phyloP scores from a whole-genome alignment of 2,329 filamentous ascomycete genomes.

The Fusarium begoniae region DNA sequence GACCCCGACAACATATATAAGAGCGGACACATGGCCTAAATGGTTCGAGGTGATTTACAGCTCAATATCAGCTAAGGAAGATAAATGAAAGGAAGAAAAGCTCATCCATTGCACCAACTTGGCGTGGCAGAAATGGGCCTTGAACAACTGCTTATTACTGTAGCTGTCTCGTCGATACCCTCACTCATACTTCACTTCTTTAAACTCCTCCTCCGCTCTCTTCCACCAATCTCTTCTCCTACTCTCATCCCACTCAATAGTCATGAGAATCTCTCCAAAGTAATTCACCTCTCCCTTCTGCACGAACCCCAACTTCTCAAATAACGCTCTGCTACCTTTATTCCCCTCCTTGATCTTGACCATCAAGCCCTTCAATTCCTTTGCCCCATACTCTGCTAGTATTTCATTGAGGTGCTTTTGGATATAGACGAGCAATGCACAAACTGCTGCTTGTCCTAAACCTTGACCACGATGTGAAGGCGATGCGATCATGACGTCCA shows the following conservation, averaged over 20 bases:
- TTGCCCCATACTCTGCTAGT: conserved; percentile 54
- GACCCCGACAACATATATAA: background rate
- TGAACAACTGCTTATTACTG: background rate
- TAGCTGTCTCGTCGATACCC: background rate
- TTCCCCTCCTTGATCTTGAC: conserved; percentile 69
- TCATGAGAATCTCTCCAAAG: conserved; percentile 67
- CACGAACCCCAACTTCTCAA: conserved; percentile 60
- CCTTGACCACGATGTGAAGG: conserved; percentile 67
- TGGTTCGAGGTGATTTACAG: too few species aligned
- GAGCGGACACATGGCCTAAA: background rate
- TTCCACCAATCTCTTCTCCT: conserved; percentile 39
- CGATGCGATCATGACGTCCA: conserved; percentile 87
- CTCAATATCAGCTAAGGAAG: too few species aligned
- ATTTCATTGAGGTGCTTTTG: conserved; percentile 61
- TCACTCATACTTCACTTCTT: conserved; percentile 36
- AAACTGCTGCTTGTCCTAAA: conserved; percentile 70
- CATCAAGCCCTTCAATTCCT: conserved; percentile 53
- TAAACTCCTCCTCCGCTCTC: conserved; percentile 25
- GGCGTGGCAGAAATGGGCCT: background rate
- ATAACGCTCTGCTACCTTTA: conserved; percentile 59
- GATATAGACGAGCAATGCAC: conserved; percentile 77
- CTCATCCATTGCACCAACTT: background rate
- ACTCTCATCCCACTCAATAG: conserved; percentile 48
- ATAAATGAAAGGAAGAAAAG: background rate
- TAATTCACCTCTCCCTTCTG: conserved; percentile 65